Evolutionary conservation across 2,329 filamentous ascomycete species (phyloP).

Genomic region (Talaromyces sp.): DNA sequence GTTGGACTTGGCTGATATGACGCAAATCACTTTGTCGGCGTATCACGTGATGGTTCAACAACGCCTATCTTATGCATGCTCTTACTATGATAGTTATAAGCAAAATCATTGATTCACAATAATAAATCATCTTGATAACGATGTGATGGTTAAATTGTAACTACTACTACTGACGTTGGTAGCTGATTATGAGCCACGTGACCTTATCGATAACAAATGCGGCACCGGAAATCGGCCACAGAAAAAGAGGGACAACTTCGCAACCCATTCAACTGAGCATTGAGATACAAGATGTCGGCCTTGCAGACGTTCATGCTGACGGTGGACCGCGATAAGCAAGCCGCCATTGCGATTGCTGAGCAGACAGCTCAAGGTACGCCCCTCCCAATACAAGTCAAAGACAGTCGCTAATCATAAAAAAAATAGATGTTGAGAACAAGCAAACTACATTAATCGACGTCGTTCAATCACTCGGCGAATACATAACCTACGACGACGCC

Average conservation of each 20-base stretch:
- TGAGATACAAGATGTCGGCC: slow-evolving; percentile 39
- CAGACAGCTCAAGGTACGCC: slow-evolving; percentile 41
- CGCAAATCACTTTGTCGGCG: slow-evolving; percentile 7
- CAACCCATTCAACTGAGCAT: background rate
- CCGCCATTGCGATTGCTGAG: slow-evolving; percentile 42
- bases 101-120: background rate
- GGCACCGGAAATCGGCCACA: slow-evolving; percentile 17
- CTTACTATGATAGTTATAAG: background rate
- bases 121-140: background rate
- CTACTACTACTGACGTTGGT: background rate
- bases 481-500: slow-evolving; percentile 62
- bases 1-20: slow-evolving; percentile 6
- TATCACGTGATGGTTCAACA: background rate
- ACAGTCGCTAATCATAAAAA: background rate
- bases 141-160: too few relatives aligned
- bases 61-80: background rate
- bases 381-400: background rate
- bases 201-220: slow-evolving; percentile 30
- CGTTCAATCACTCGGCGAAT: slow-evolving; percentile 60
- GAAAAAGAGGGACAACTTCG: slow-evolving; percentile 19
- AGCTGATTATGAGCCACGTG: slow-evolving; percentile 20
- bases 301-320: slow-evolving; percentile 46
- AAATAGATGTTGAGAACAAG: slow-evolving; percentile 53
- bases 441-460: slow-evolving; percentile 57
- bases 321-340: slow-evolving; percentile 43